Percentiles rank a stretch among this genome's conserved stretches.
Conservation (phyloP, 306 rosid genomes). For the Corylus heterophylla region DNA sequence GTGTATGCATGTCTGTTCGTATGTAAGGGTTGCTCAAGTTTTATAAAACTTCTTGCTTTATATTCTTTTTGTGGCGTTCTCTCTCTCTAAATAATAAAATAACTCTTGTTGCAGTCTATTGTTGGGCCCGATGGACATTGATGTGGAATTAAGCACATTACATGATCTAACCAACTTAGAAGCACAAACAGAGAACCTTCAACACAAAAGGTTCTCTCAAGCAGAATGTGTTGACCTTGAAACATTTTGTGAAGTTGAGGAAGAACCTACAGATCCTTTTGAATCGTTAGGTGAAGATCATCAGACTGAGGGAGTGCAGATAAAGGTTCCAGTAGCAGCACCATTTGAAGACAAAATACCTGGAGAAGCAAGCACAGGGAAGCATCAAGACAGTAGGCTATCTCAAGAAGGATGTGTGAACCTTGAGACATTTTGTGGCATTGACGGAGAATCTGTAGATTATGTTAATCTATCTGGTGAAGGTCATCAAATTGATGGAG, state of each 20-base stretch:
- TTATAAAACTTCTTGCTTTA: conserved; percentile 4
- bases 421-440: conserved; percentile 25
- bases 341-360: conserved; percentile 19
- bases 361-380: conserved; percentile 30
- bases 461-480: conserved; percentile 23
- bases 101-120: conserved; percentile 45
- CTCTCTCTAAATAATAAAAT: conserved; percentile 2
- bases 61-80: conserved; percentile 11
- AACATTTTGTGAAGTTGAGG: conserved; percentile 18
- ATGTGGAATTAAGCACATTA: conserved; percentile 36
- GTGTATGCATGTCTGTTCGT: background rate
- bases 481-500: conserved; percentile 35
- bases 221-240: conserved; percentile 33
- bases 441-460: conserved; percentile 31
- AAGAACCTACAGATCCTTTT: conserved; percentile 28
- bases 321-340: conserved; percentile 19
- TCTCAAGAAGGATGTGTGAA: conserved; percentile 38
- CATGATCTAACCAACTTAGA: conserved; percentile 25
- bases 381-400: conserved; percentile 21
- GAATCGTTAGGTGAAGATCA: conserved; percentile 33
- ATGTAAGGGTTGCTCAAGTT: conserved; percentile 14
- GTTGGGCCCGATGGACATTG: conserved; percentile 40
- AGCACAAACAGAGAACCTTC: conserved; percentile 26
- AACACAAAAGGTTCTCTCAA: conserved; percentile 33
- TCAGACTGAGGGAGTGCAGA: conserved; percentile 33